These are phyloP conservation scores for Flaveria bidentis DNA, from an alignment of 129 eudicot genomes.

Conservation along the genomic window DNA sequence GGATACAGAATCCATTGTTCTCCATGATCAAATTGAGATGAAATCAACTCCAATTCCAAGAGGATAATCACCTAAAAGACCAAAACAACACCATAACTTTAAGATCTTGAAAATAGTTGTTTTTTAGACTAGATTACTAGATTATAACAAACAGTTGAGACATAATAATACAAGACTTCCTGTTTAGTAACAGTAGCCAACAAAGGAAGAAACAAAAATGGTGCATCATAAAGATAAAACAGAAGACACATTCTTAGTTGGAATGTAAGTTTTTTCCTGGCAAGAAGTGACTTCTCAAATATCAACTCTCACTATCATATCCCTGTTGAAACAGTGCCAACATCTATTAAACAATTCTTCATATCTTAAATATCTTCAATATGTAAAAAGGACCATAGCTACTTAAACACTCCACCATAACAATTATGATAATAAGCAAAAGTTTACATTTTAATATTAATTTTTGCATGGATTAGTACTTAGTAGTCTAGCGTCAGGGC, in stretches of 20 bases:
- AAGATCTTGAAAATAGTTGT: conserved; percentile 23
- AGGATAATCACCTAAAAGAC: conserved; percentile 23
- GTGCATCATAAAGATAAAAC: conserved; percentile 37
- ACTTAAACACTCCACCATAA: background rate
- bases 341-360: conserved; percentile 18
- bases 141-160: conserved; percentile 17
- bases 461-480: conserved; percentile 17
- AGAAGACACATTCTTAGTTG: conserved; percentile 28
- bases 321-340: conserved; percentile 35
- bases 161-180: conserved; percentile 12
- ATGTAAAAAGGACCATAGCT: background rate
- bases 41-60: conserved; percentile 21
- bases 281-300: conserved; percentile 48
- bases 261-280: conserved; percentile 34
- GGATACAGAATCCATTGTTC: conserved; percentile 38
- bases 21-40: conserved; percentile 42
- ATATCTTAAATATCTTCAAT: conserved; percentile 15
- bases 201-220: conserved; percentile 35
- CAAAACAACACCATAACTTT: conserved; percentile 8
- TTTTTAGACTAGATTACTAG: background rate
- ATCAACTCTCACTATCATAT: conserved; percentile 41
- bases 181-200: conserved; percentile 26
- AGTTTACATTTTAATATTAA: background rate
- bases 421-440: conserved; percentile 1
- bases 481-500: background rate